Evolutionary conservation across 352 stramenopile species (phyloP).

Genomic region (Peronospora belbahrii): DNA sequence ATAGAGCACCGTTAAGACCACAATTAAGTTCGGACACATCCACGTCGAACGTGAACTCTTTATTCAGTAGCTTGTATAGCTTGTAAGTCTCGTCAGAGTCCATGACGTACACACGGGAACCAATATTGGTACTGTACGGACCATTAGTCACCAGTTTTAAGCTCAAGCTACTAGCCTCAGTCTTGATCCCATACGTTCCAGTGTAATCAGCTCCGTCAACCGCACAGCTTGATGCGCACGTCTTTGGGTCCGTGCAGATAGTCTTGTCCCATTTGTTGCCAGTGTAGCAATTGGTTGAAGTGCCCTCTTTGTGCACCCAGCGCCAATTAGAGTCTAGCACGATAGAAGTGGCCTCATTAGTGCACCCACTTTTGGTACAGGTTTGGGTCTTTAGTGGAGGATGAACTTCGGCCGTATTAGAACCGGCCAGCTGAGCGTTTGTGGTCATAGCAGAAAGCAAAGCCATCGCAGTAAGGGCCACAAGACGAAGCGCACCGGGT

Average conservation of each 20-base stretch:
- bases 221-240: constrained; percentile 36
- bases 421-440: constrained; percentile 31
- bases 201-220: constrained; percentile 49
- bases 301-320: constrained; percentile 43
- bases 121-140: constrained; percentile 40
- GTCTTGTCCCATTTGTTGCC: constrained; percentile 34
- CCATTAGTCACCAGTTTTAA: constrained; percentile 44
- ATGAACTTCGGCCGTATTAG: constrained; percentile 33
- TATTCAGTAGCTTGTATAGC: constrained; percentile 45
- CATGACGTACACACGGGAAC: constrained; percentile 48
- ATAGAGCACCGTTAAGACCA: constrained; percentile 50
- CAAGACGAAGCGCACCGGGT: constrained; percentile 17
- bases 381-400: constrained; percentile 27
- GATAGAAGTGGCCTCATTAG: constrained; percentile 23
- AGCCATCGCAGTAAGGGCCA: constrained; percentile 7
- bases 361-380: constrained; percentile 24
- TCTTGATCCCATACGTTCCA: constrained; percentile 40
- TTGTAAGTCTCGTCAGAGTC: constrained; percentile 31
- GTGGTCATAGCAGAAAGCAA: constrained; percentile 2
- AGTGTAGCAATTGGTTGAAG: constrained; percentile 47
- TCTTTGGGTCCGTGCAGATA: constrained; percentile 38
- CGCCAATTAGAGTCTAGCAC: constrained; percentile 60
- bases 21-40: constrained; percentile 41
- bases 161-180: constrained; percentile 19
- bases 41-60: constrained; percentile 63